These are phyloP conservation scores for Penicillium nucicola DNA, from an alignment of 495 filamentous ascomycete genomes.

Conservation along the genomic window DNA sequence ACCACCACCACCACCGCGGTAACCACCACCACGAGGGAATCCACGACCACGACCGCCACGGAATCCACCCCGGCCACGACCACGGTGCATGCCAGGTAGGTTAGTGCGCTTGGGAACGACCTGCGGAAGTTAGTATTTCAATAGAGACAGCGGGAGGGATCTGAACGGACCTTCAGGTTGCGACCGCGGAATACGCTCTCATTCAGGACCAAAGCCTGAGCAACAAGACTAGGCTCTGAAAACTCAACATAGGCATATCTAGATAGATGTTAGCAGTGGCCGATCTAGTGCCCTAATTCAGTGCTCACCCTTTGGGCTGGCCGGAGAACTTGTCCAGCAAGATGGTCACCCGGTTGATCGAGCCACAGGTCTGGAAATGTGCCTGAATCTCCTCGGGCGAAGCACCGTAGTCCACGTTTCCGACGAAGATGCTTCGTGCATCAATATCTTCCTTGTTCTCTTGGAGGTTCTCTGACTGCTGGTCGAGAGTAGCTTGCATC, in stretches of 20 bases:
- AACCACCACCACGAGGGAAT: conserved; percentile 67
- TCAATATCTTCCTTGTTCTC: conserved; percentile 98
- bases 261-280: conserved; percentile 44
- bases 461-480: conserved; percentile 73
- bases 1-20: conserved; percentile 82
- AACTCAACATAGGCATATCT: conserved; percentile 99
- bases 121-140: conserved; percentile 35
- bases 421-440: conserved; percentile 93
- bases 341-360: conserved; percentile 98
- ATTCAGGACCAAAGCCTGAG: conserved; percentile 90
- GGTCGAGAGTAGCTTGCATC: conserved; percentile 90
- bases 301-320: conserved; percentile 90
- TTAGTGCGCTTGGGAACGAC: conserved; percentile 98
- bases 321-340: conserved; percentile 97
- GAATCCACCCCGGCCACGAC: conserved; percentile 66
- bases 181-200: conserved; percentile 95
- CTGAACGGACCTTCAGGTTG: conserved; percentile 74
- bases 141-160: not conserved
- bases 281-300: conserved; percentile 7
- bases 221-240: conserved; percentile 88
- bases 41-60: conserved; percentile 66
- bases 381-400: conserved; percentile 98
- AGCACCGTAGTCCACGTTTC: conserved; percentile 97
- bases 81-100: conserved; percentile 87
- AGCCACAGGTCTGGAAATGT: conserved; percentile 96